phyloP scores from a whole-genome alignment of 129 eudicot species.

The Kitagawia praeruptora region DNA sequence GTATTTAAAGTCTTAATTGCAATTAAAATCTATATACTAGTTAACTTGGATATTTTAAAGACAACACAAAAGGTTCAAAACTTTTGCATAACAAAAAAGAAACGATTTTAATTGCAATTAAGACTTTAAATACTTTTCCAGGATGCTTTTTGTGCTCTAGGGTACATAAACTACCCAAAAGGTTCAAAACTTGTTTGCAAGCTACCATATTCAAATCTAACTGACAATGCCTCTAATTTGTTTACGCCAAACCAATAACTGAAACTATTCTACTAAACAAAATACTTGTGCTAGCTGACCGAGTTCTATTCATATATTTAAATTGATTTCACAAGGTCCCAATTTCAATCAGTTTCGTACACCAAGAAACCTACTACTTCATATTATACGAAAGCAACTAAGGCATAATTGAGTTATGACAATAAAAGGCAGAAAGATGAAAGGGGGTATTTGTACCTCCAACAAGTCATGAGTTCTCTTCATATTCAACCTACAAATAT shows the following conservation, averaged over 20 bases:
- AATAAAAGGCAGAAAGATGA: background rate
- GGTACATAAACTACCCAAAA: background rate
- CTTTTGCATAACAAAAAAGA: background rate
- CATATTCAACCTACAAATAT: conserved; percentile 78
- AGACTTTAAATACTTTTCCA: too few species aligned
- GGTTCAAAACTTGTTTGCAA: background rate
- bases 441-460: conserved; percentile 47
- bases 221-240: background rate
- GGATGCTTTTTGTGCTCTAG: too few species aligned
- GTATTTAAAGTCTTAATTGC: background rate
- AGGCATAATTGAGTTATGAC: background rate
- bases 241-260: background rate
- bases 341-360: too few species aligned
- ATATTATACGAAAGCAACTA: background rate
- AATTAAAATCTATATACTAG: background rate
- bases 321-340: too few species aligned
- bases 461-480: conserved; percentile 85
- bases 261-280: too few species aligned
- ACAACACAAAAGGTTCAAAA: background rate
- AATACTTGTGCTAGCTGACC: background rate
- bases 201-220: too few species aligned
- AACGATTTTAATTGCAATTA: too few species aligned
- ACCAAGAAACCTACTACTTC: too few species aligned
- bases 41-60: background rate
- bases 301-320: background rate